Conservation (phyloP, 352 stramenopile genomes). For the Saprolegnia diclina region DNA sequence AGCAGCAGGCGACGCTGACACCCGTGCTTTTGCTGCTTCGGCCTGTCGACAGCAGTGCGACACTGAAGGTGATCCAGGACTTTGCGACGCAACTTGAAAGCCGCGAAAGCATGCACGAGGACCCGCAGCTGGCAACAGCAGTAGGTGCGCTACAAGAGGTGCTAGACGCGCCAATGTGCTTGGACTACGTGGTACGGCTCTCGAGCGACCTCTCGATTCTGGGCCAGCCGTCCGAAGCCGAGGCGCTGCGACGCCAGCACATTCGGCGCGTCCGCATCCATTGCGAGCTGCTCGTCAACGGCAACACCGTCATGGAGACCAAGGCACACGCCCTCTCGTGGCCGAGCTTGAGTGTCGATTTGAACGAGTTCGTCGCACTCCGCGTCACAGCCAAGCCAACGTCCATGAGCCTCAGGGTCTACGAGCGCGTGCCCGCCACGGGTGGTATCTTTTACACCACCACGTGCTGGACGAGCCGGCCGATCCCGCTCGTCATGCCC, state of each 20-base stretch:
- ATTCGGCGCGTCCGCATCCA: slow-evolving; percentile 23
- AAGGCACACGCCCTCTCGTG: slow-evolving; percentile 26
- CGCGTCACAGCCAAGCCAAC: slow-evolving; percentile 46
- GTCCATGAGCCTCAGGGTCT: slow-evolving; percentile 42
- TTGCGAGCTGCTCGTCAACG: slow-evolving; percentile 32
- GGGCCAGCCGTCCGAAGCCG: slow-evolving; percentile 4
- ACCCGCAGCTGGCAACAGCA: background rate
- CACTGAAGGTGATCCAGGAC: too few species aligned
- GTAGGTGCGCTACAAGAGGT: background rate
- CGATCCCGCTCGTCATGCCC: slow-evolving; percentile 48
- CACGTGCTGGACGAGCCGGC: slow-evolving; percentile 41
- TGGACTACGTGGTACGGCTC: background rate
- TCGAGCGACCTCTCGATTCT: background rate
- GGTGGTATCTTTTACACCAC: slow-evolving; percentile 27
- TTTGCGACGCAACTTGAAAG: too few species aligned
- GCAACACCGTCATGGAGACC: slow-evolving; percentile 30
- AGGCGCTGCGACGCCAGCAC: slow-evolving; percentile 25
- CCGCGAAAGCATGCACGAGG: background rate
- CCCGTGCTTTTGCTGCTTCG: slow-evolving; percentile 13
- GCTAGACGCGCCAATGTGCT: background rate
- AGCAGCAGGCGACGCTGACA: slow-evolving; percentile 13
- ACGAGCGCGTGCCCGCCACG: slow-evolving; percentile 34
- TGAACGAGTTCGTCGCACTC: slow-evolving; percentile 46
- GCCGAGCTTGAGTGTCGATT: slow-evolving; percentile 30
- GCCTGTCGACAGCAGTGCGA: background rate